phyloP scores from a whole-genome alignment of 176 grass and related monocot species.

The Elymus sibiricus region DNA sequence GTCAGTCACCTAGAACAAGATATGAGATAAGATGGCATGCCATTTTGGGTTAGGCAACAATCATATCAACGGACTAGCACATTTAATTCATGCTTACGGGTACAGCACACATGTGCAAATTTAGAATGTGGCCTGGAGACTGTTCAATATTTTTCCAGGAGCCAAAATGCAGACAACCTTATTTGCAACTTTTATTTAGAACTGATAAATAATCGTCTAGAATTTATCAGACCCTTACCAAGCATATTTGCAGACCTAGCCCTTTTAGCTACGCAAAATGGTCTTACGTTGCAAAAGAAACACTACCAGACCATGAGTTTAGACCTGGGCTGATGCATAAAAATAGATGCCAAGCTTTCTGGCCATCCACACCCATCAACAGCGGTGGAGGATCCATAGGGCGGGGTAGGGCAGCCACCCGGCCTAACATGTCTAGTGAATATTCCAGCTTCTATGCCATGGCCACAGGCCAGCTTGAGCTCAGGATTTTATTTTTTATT shows the following conservation, averaged over 20 bases:
- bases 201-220: neutral
- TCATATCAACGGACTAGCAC: neutral
- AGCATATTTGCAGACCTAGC: neutral
- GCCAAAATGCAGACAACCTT: neutral
- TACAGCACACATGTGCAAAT: neutral
- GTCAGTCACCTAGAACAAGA: constrained; percentile 13
- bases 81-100: neutral
- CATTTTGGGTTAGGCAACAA: neutral
- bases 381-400: too few species aligned
- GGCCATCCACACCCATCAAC: too few species aligned
- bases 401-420: too few species aligned
- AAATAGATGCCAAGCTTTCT: too few species aligned
- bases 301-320: neutral
- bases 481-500: too few species aligned
- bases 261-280: neutral
- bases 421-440: too few species aligned
- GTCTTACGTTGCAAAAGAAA: neutral
- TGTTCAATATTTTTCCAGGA: neutral
- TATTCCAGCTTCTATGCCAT: too few species aligned
- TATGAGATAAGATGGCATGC: neutral
- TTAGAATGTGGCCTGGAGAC: neutral
- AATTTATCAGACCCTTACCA: neutral
- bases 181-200: neutral
- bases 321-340: neutral
- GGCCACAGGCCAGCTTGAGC: too few species aligned